Percentiles rank a stretch among this genome's conserved stretches.
These are phyloP conservation scores for Vitis vinifera DNA, from an alignment of 164 flowering plant species.

Conservation along the genomic window DNA sequence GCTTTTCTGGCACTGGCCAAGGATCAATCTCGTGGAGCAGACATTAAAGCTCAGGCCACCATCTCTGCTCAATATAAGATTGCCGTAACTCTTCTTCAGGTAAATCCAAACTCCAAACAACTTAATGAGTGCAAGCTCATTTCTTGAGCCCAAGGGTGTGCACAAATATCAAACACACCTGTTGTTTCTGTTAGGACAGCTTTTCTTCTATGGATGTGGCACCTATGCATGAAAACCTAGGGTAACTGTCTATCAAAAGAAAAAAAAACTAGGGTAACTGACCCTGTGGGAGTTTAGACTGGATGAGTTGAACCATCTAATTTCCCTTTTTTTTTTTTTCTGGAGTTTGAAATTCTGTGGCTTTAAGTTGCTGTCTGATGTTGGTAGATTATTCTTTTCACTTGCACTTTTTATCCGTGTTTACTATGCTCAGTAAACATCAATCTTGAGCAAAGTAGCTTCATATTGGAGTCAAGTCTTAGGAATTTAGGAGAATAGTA, in stretches of 20 bases:
- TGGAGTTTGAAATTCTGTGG: too few relatives aligned
- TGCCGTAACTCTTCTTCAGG: slow-evolving; percentile 95
- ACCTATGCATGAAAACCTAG: background rate
- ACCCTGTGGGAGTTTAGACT: background rate
- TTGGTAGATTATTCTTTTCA: too few relatives aligned
- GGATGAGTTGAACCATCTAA: background rate
- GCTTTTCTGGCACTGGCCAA: slow-evolving; percentile 95
- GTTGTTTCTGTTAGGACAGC: background rate
- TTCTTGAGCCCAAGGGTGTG: background rate
- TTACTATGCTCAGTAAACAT: too few relatives aligned
- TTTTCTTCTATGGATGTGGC: background rate
- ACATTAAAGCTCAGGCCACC: slow-evolving; percentile 95
- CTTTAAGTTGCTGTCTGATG: too few relatives aligned
- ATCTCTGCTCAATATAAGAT: slow-evolving; percentile 98
- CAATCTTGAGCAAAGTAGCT: too few relatives aligned
- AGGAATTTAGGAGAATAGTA: too few relatives aligned
- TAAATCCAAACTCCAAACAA: slow-evolving; percentile 11
- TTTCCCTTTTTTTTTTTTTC: background rate
- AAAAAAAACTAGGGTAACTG: background rate
- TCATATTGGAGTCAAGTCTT: too few relatives aligned
- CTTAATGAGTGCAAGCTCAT: background rate
- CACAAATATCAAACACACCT: slow-evolving; percentile 1
- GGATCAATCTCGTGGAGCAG: slow-evolving; percentile 97
- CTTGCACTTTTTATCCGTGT: too few relatives aligned
- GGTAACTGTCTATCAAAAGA: too few relatives aligned